Percentiles rank a stretch among this genome's conserved stretches.
Conservation (phyloP, 2,329 filamentous ascomycete species). For the Colletotrichum cuscutae region DNA sequence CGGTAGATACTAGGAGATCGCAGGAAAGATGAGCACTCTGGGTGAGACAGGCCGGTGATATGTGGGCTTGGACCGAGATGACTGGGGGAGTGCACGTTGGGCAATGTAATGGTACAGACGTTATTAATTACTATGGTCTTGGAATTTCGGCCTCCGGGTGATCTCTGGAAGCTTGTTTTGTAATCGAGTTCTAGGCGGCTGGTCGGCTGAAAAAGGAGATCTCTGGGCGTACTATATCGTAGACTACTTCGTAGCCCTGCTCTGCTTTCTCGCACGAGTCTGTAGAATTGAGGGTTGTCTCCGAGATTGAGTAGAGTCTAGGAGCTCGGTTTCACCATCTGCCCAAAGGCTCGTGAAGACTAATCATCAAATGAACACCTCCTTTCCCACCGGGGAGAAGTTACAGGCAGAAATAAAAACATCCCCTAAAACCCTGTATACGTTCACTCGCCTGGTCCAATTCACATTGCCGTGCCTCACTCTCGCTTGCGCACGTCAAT, state of each 20-base stretch:
- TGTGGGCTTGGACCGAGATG: background rate
- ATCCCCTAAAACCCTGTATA: background rate
- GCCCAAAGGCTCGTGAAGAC: background rate
- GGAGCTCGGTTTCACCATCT: background rate
- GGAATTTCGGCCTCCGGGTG: background rate
- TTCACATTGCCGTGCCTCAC: background rate
- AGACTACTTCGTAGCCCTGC: background rate
- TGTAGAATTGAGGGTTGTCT: background rate
- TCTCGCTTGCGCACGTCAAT: background rate
- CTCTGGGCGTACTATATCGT: background rate
- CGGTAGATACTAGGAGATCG: background rate
- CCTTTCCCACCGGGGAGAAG: background rate
- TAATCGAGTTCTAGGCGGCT: background rate
- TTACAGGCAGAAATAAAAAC: background rate
- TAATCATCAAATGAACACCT: background rate
- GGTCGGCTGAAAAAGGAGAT: background rate
- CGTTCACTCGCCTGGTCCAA: background rate
- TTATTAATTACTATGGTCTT: background rate
- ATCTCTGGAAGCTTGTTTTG: conserved; percentile 16
- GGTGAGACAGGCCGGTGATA: background rate
- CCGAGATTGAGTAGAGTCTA: background rate
- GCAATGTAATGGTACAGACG: background rate
- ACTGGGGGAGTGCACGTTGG: background rate
- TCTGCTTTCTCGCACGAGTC: background rate
- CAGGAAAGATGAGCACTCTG: conserved; percentile 3